phyloP scores from a whole-genome alignment of 345 rosid genomes.

The Rhodamnia argentea region DNA sequence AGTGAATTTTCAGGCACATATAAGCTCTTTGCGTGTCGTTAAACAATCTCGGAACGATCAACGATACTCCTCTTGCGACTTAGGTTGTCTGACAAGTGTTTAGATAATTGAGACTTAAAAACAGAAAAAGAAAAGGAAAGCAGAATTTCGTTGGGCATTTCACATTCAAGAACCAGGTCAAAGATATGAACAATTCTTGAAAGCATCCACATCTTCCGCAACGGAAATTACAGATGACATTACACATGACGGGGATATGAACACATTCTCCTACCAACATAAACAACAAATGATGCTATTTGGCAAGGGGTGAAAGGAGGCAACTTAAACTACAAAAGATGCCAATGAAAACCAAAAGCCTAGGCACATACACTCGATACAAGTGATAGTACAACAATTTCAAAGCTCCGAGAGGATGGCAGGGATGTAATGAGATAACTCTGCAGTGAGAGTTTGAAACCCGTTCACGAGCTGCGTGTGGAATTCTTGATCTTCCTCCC shows the following conservation, averaged over 20 bases:
- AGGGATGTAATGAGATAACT: conserved; percentile 92
- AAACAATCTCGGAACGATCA: background rate
- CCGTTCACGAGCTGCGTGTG: conserved; percentile 99
- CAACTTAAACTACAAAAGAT: background rate
- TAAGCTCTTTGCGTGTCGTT: background rate
- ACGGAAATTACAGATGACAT: background rate
- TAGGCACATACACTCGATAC: background rate
- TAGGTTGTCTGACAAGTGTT: background rate
- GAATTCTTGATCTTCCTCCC: conserved; percentile 97
- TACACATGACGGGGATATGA: background rate
- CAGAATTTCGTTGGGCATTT: background rate
- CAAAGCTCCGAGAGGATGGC: conserved; percentile 96
- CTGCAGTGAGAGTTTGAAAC: conserved; percentile 96
- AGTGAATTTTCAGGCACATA: background rate
- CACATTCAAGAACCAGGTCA: background rate
- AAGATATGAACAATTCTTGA: background rate
- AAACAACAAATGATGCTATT: background rate
- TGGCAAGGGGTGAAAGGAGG: background rate
- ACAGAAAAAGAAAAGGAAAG: background rate
- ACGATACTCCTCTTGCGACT: background rate
- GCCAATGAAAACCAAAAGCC: background rate
- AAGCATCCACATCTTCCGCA: background rate
- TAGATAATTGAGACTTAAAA: background rate
- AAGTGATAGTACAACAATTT: background rate
- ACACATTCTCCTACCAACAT: background rate